Percentiles rank a stretch among this genome's conserved stretches.
These are phyloP conservation scores for Ophiostoma australiae DNA, from an alignment of 2,329 filamentous ascomycete genomes.

Conservation along the genomic window DNA sequence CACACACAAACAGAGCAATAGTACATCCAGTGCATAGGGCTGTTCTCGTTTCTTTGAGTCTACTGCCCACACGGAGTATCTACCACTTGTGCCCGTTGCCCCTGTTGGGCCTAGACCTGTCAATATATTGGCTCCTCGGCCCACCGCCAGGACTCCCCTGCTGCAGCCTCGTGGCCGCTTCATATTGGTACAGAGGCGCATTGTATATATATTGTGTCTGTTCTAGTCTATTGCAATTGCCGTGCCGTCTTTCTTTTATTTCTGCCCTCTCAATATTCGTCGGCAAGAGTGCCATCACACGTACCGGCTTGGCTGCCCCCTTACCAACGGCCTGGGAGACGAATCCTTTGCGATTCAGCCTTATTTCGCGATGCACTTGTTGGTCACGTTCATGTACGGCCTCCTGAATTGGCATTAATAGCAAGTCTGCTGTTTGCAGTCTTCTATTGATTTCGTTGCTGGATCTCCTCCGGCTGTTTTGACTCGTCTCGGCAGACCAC, in stretches of 20 bases:
- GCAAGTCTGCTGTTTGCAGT: not conserved
- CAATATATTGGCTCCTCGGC: not conserved
- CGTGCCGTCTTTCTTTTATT: not conserved
- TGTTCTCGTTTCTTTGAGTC: not conserved
- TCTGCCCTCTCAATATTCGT: not conserved
- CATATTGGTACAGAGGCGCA: too few species aligned
- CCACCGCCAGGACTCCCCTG: not conserved
- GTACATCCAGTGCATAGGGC: not conserved
- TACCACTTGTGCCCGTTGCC: not conserved
- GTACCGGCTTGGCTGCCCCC: not conserved
- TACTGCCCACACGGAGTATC: not conserved
- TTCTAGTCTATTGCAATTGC: too few species aligned
- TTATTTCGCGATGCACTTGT: not conserved
- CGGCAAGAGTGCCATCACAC: not conserved
- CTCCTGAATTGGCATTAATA: not conserved
- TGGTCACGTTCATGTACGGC: not conserved
- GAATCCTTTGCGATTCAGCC: constrained; percentile 3
- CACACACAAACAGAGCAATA: too few species aligned
- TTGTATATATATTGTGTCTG: not conserved
- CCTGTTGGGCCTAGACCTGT: not conserved
- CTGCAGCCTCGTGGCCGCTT: not conserved
- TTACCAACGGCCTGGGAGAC: not conserved
- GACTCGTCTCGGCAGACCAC: not conserved
- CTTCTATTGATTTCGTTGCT: not conserved
- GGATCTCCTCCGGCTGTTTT: not conserved